A percentile compares a stretch with the other conserved stretches of the same genome.
Conservation (phyloP, 495 filamentous ascomycete species). For the Tuber indicum region DNA sequence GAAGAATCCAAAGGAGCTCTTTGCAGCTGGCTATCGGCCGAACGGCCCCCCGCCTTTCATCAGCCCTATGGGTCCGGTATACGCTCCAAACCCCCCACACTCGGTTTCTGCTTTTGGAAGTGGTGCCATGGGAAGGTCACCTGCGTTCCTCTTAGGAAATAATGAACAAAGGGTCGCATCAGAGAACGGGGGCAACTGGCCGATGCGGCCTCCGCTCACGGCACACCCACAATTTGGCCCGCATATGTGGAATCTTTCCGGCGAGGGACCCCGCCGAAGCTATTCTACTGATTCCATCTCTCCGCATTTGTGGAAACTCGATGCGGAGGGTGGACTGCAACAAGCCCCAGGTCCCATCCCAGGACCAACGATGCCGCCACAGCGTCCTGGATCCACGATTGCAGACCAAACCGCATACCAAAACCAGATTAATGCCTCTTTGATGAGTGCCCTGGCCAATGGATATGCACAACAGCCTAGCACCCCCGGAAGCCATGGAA, state of each 20-base stretch:
- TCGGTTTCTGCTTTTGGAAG: conserved; percentile 13
- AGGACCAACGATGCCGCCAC: conserved; percentile 17
- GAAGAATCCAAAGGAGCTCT: conserved; percentile 28
- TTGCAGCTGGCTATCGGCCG: conserved; percentile 19
- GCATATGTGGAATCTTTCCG: conserved; percentile 13
- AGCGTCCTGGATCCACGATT: conserved; percentile 25
- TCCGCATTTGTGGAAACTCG: conserved; percentile 26
- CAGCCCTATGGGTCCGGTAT: conserved; percentile 26
- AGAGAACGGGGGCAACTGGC: conserved; percentile 20
- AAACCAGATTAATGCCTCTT: conserved; percentile 14
- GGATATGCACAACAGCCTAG: conserved; percentile 22
- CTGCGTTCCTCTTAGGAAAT: conserved; percentile 13
- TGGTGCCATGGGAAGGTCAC: conserved; percentile 6
- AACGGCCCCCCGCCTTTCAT: conserved; percentile 24
- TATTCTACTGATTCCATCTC: conserved; percentile 30
- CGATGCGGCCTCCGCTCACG: conserved; percentile 28
- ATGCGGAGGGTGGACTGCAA: conserved; percentile 17
- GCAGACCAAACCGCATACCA: conserved; percentile 20
- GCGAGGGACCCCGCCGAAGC: conserved; percentile 22
- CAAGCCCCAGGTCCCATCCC: conserved; percentile 13
- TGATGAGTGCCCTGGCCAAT: conserved; percentile 17
- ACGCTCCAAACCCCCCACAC: conserved; percentile 38
- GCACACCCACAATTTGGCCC: conserved; percentile 7
- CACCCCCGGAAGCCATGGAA: conserved; percentile 20
- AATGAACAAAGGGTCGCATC: conserved; percentile 14